Percentiles rank a stretch among this genome's conserved stretches.
Evolutionary conservation across 2,329 filamentous ascomycete genomes (phyloP).

Genomic region (Diplodia intermedia): DNA sequence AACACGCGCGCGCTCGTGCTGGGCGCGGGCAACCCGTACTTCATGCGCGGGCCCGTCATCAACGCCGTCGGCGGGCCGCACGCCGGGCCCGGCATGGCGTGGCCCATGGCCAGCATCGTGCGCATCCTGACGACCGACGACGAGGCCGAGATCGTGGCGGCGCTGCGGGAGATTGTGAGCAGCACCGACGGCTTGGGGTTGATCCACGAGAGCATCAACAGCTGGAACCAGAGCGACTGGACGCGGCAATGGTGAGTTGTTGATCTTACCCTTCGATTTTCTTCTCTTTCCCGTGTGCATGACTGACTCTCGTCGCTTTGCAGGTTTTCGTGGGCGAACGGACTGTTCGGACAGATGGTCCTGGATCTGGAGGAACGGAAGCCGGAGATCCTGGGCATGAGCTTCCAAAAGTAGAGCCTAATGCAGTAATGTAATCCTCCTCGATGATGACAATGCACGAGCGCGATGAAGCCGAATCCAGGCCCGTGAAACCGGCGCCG

Average conservation of each 20-base stretch:
- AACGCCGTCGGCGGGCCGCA: slow-evolving; percentile 59
- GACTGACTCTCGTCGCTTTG: slow-evolving; percentile 12
- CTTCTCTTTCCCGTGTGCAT: background rate
- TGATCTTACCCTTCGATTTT: background rate
- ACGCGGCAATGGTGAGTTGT: slow-evolving; percentile 55
- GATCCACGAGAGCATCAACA: slow-evolving; percentile 61
- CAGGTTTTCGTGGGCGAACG: slow-evolving; percentile 60
- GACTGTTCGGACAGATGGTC: slow-evolving; percentile 59
- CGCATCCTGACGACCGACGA: slow-evolving; percentile 58
- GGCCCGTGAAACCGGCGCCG: slow-evolving; percentile 8
- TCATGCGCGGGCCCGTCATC: slow-evolving; percentile 57
- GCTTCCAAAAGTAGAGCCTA: slow-evolving; percentile 47
- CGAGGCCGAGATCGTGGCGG: slow-evolving; percentile 54
- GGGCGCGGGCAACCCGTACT: slow-evolving; percentile 57
- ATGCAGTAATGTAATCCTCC: slow-evolving; percentile 26
- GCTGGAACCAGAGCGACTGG: slow-evolving; percentile 55
- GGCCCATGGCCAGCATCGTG: slow-evolving; percentile 61
- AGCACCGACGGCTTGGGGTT: slow-evolving; percentile 57
- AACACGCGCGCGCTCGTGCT: slow-evolving; percentile 57
- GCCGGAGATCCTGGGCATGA: slow-evolving; percentile 52
- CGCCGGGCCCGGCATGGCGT: slow-evolving; percentile 54
- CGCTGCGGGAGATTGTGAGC: slow-evolving; percentile 54
- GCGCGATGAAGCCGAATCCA: background rate
- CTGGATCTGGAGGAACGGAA: slow-evolving; percentile 54
- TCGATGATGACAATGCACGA: background rate